These are phyloP conservation scores for Dorcoceras hygrometricum DNA, from an alignment of 257 asterid species.

Conservation along the genomic window DNA sequence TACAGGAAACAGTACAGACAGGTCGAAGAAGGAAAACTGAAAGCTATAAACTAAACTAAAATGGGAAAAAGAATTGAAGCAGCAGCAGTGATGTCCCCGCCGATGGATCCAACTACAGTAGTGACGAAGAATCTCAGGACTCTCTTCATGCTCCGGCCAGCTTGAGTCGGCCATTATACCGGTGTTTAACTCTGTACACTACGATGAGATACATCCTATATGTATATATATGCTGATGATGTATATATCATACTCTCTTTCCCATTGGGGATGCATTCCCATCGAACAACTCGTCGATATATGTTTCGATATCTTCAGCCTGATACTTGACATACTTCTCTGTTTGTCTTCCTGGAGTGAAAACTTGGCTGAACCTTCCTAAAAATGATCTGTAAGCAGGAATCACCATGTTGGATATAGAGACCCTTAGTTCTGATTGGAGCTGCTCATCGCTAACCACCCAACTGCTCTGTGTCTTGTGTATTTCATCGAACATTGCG, in stretches of 20 bases:
- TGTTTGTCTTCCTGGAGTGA: slow-evolving; percentile 84
- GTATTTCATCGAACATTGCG: slow-evolving; percentile 75
- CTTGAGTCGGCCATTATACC: no score
- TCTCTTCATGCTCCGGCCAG: not conserved
- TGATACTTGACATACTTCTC: slow-evolving; percentile 87
- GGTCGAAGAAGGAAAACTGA: not conserved
- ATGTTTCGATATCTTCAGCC: slow-evolving; percentile 71
- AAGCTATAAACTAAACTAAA: not conserved
- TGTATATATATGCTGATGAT: not conserved
- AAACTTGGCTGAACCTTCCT: slow-evolving; percentile 66
- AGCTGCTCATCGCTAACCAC: slow-evolving; percentile 87
- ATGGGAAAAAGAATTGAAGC: not conserved
- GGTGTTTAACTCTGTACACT: not conserved
- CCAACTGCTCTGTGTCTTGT: slow-evolving; percentile 74
- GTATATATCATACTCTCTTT: slow-evolving; percentile 37
- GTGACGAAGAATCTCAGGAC: not conserved
- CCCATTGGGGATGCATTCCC: slow-evolving; percentile 53
- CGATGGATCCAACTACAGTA: no score
- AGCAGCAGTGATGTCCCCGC: not conserved
- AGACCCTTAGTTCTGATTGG: slow-evolving; percentile 89
- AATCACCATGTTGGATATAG: slow-evolving; percentile 86
- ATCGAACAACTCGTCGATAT: slow-evolving; percentile 69
- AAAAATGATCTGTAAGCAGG: slow-evolving; percentile 90
- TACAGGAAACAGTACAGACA: not conserved
- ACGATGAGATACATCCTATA: not conserved